Evolutionary conservation across 2,329 filamentous ascomycete species (phyloP).

Genomic region (Penicillium sp.): DNA sequence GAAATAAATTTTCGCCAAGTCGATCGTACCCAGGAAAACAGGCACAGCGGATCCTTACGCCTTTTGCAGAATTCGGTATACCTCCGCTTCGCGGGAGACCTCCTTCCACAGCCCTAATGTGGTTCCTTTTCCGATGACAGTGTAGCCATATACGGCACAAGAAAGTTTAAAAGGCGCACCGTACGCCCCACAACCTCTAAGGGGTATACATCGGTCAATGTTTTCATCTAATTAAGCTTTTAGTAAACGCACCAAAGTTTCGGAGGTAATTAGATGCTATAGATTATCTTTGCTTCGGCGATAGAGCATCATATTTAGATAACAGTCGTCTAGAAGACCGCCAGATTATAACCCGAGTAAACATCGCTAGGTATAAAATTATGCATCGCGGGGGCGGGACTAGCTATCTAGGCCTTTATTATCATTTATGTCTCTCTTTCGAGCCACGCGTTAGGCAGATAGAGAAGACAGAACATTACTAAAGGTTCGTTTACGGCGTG

Average conservation of each 20-base stretch:
- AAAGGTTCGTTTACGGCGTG: too few species aligned
- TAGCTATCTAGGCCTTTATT: constrained; percentile 10
- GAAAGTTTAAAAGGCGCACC: constrained; percentile 40
- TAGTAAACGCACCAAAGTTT: constrained; percentile 27
- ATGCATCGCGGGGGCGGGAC: constrained; percentile 20
- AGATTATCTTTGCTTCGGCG: constrained; percentile 11
- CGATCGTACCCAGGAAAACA: constrained; percentile 23
- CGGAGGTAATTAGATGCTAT: constrained; percentile 25
- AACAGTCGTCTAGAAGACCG: constrained; percentile 30
- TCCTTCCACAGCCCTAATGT: constrained; percentile 24
- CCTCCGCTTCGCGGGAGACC: constrained; percentile 18
- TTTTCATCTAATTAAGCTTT: constrained; percentile 37
- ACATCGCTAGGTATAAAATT: constrained; percentile 39
- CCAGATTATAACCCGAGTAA: constrained; percentile 35
- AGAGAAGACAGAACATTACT: constrained; percentile 3
- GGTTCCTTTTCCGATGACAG: constrained; percentile 41
- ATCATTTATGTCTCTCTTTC: background rate
- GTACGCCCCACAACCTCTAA: constrained; percentile 32
- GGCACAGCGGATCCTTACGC: constrained; percentile 20
- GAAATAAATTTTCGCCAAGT: constrained; percentile 34
- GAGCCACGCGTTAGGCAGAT: constrained; percentile 9
- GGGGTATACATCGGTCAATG: constrained; percentile 34
- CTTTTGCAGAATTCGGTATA: constrained; percentile 16
- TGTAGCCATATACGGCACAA: constrained; percentile 34
- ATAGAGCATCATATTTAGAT: constrained; percentile 35